Conservation (phyloP, 176 grass and related monocot species). For the Elymus sibiricus region DNA sequence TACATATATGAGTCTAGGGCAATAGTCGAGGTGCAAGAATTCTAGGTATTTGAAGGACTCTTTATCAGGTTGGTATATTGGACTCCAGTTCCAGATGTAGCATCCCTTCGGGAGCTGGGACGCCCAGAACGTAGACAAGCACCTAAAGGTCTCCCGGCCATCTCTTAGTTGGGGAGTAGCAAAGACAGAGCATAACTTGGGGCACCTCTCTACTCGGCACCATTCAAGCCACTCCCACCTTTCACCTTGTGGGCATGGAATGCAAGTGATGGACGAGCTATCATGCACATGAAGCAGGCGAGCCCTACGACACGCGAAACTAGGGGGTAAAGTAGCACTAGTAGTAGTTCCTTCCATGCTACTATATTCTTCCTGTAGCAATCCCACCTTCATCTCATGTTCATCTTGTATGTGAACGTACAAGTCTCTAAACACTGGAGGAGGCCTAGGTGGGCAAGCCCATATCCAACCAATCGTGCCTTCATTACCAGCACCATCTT, state of each 20-base stretch:
- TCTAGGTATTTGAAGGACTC: neutral
- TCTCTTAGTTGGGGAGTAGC: no score
- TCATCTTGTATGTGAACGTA: conserved; percentile 1
- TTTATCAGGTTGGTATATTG: rapidly evolving
- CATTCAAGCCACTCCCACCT: rapidly evolving
- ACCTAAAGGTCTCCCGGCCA: rapidly evolving
- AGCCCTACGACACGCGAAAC: no score
- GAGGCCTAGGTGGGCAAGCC: neutral
- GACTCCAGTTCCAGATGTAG: neutral
- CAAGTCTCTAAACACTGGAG: neutral
- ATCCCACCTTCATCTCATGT: neutral
- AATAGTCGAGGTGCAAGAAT: neutral
- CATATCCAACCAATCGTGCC: neutral
- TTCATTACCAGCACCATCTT: neutral
- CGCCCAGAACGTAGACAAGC: neutral
- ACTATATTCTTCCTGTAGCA: neutral
- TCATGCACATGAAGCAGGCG: no score
- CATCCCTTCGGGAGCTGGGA: neutral
- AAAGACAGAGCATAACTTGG: no score
- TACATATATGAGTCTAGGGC: no score
- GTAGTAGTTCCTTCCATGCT: neutral
- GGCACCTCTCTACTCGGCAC: no score
- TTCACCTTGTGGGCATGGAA: neutral
- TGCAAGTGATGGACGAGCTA: neutral
- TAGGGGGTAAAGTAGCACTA: no score